Conservation (phyloP, 140 eudicot species). For the Ambrosia hybrid region DNA sequence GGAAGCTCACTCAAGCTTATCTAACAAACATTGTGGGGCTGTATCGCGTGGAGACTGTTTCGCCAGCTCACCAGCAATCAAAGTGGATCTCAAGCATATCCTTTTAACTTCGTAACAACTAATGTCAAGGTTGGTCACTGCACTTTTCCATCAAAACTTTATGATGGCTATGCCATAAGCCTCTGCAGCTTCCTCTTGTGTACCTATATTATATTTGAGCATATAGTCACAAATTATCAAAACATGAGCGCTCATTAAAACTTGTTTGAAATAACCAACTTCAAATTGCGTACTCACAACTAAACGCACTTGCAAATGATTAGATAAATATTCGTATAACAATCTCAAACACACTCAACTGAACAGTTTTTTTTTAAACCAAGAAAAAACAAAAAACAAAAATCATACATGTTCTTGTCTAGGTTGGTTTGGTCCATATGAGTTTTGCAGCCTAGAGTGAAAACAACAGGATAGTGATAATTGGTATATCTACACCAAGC, state of each 20-base stretch:
- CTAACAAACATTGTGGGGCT: constrained; percentile 4
- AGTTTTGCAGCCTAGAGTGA: too few species aligned
- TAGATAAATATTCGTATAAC: too few species aligned
- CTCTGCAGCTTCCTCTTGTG: constrained; percentile 98
- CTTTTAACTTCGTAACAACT: constrained; percentile 83
- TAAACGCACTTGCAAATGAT: too few species aligned
- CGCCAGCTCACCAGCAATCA: constrained; percentile 70
- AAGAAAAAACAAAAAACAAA: too few species aligned
- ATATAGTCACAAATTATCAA: background rate
- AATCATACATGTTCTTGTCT: background rate
- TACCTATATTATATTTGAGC: constrained; percentile 41
- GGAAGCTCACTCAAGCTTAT: too few species aligned
- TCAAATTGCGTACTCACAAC: too few species aligned
- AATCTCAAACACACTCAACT: too few species aligned
- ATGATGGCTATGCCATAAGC: constrained; percentile 96
- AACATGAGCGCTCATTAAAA: too few species aligned
- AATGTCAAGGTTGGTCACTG: constrained; percentile 90
- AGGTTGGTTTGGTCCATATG: too few species aligned
- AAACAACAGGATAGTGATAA: background rate
- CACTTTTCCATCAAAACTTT: constrained; percentile 86
- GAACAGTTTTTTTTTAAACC: too few species aligned
- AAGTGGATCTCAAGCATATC: constrained; percentile 82
- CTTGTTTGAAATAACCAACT: too few species aligned
- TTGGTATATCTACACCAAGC: background rate
- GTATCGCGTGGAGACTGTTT: constrained; percentile 53